phyloP scores from a whole-genome alignment of 148 eudicot genomes.

The Rhododendron henanense region DNA sequence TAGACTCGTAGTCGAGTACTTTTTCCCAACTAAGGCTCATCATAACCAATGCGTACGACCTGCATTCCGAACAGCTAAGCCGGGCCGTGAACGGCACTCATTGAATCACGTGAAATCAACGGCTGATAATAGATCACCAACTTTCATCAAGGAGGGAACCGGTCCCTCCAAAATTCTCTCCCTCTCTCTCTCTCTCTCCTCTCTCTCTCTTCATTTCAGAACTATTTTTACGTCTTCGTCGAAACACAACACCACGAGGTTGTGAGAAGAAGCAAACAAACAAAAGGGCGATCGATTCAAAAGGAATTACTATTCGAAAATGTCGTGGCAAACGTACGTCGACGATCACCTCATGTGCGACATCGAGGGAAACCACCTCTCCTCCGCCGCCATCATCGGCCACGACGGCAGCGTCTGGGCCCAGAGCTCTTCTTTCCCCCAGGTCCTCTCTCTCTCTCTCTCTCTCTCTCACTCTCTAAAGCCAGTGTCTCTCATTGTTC shows the following conservation, averaged over 20 bases:
- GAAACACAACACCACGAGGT: neutral
- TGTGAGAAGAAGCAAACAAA: neutral
- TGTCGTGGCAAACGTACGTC: conserved; percentile 47
- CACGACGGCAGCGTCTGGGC: conserved; percentile 46
- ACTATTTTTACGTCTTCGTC: neutral
- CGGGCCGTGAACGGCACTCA: conserved; percentile 8
- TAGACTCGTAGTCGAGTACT: neutral
- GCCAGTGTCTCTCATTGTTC: neutral
- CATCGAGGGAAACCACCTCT: conserved; percentile 33
- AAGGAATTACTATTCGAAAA: neutral
- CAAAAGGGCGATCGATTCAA: neutral
- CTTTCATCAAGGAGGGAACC: neutral
- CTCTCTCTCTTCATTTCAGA: neutral
- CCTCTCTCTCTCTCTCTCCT: neutral
- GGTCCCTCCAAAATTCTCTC: neutral
- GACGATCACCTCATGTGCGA: conserved; percentile 49
- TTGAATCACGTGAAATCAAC: conserved; percentile 18
- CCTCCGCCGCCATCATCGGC: conserved; percentile 40
- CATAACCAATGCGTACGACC: neutral
- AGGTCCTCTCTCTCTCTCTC: conserved; percentile 9
- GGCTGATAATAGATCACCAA: neutral
- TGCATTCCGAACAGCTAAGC: neutral
- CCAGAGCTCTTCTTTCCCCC: conserved; percentile 36
- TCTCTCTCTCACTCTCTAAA: too few species aligned
- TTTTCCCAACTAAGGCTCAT: neutral